Evolutionary conservation across 805 yeast species (phyloP).

Genomic region (Starmerella apis): DNA sequence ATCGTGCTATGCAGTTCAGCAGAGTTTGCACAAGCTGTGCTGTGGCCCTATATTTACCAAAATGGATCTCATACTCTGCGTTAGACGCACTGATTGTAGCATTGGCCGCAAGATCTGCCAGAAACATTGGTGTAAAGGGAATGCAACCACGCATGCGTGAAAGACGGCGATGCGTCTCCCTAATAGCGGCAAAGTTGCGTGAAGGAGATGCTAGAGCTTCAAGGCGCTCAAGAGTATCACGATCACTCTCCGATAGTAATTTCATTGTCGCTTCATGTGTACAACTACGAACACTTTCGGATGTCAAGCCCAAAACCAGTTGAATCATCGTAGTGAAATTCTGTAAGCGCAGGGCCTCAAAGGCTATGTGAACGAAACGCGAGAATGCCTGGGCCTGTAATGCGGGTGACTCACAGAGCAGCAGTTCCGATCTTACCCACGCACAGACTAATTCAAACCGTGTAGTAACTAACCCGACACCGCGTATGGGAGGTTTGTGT

Average conservation of each 20-base stretch:
- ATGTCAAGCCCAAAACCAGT: slow-evolving; percentile 64
- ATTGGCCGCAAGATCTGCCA: slow-evolving; percentile 73
- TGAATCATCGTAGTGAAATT: slow-evolving; percentile 85
- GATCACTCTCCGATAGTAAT: slow-evolving; percentile 59
- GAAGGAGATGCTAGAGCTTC: slow-evolving; percentile 66
- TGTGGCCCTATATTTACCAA: slow-evolving; percentile 63
- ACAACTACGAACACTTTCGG: slow-evolving; percentile 39
- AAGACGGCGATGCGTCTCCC: slow-evolving; percentile 52
- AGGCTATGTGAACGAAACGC: slow-evolving; percentile 79
- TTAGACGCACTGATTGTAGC: slow-evolving; percentile 49
- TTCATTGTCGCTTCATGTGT: slow-evolving; percentile 63
- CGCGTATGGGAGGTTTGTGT: slow-evolving; percentile 36
- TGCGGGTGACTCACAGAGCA: slow-evolving; percentile 50
- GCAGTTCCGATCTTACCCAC: slow-evolving; percentile 84
- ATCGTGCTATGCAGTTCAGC: slow-evolving; percentile 77
- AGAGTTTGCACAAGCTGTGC: slow-evolving; percentile 69
- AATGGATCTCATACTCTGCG: slow-evolving; percentile 45
- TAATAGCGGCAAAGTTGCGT: slow-evolving; percentile 56
- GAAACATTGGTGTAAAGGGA: slow-evolving; percentile 79
- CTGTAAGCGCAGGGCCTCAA: slow-evolving; percentile 58
- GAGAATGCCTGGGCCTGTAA: slow-evolving; percentile 63
- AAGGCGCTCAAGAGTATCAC: slow-evolving; percentile 52
- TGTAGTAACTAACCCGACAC: slow-evolving; percentile 70
- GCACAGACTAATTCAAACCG: slow-evolving; percentile 81
- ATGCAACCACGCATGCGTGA: slow-evolving; percentile 65